Percentiles rank a stretch among this genome's conserved stretches.
These are phyloP conservation scores for Myxozyma geophila DNA, from an alignment of 805 yeast species.

Conservation along the genomic window DNA sequence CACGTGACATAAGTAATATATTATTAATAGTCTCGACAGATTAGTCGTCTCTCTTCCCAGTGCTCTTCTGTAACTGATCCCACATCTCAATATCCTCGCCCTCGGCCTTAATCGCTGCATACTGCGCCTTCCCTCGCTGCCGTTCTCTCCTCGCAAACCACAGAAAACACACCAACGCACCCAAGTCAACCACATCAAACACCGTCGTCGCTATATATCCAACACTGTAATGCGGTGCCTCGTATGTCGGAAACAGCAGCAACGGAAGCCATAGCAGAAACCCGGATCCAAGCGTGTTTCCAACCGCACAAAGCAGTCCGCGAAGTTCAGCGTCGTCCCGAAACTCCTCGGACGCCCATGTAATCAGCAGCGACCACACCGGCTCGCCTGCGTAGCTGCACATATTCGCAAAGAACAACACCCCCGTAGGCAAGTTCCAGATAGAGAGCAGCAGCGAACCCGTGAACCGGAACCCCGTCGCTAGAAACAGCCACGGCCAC, in stretches of 20 bases:
- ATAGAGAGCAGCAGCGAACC: conserved; percentile 30
- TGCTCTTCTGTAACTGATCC: neutral
- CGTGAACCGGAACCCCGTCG: conserved; percentile 21
- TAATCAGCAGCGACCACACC: conserved; percentile 31
- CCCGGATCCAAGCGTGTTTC: conserved; percentile 27
- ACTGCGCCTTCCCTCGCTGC: neutral
- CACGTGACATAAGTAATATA: neutral
- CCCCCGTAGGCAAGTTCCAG: conserved; percentile 28
- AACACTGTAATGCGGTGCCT: conserved; percentile 30
- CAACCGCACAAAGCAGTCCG: conserved; percentile 29
- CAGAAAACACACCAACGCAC: conserved; percentile 22
- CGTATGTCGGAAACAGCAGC: conserved; percentile 29
- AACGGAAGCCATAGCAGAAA: conserved; percentile 30
- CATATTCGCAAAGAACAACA: conserved; percentile 32
- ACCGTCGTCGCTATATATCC: conserved; percentile 26
- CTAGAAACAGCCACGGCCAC: conserved; percentile 33
- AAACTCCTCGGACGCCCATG: conserved; percentile 35
- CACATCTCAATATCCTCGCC: conserved; percentile 16
- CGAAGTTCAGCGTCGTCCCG: conserved; percentile 33
- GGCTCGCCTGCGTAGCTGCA: conserved; percentile 31
- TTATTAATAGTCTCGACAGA: neutral
- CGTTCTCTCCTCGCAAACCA: conserved; percentile 26
- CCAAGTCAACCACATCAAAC: conserved; percentile 27
- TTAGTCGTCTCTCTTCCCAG: neutral
- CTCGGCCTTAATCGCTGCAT: conserved; percentile 1